These are phyloP conservation scores for Daldinia decipiens DNA, from an alignment of 495 filamentous ascomycete species.

Conservation along the genomic window DNA sequence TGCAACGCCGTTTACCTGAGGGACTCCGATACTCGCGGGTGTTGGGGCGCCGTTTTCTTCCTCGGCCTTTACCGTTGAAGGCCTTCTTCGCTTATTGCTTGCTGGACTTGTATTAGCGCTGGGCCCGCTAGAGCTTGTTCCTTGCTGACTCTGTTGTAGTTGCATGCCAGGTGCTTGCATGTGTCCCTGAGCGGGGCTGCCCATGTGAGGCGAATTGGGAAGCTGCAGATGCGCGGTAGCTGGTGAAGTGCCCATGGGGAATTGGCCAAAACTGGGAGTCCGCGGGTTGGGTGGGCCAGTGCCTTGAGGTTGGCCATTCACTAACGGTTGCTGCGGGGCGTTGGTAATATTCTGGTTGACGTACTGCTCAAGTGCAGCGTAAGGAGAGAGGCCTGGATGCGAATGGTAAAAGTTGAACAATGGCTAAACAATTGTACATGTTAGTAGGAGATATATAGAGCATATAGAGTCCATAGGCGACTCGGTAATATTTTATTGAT, in stretches of 20 bases:
- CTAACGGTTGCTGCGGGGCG: slow-evolving; percentile 37
- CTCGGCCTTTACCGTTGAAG: slow-evolving; percentile 81
- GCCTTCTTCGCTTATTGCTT: slow-evolving; percentile 77
- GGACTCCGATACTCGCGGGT: slow-evolving; percentile 51
- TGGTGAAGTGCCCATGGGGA: slow-evolving; percentile 64
- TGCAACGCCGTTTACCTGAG: slow-evolving; percentile 59
- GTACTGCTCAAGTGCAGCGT: slow-evolving; percentile 70
- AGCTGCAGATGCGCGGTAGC: slow-evolving; percentile 64
- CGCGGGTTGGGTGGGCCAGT: slow-evolving; percentile 49
- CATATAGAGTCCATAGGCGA: no score
- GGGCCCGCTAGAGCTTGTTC: slow-evolving; percentile 72
- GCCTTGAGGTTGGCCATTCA: slow-evolving; percentile 56
- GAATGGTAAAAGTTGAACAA: slow-evolving; percentile 70
- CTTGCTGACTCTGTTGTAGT: slow-evolving; percentile 77
- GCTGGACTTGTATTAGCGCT: slow-evolving; percentile 89
- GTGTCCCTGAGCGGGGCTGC: slow-evolving; percentile 66
- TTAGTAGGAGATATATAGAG: slow-evolving; percentile 16
- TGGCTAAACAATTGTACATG: slow-evolving; percentile 45
- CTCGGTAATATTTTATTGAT: no score
- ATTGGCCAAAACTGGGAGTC: slow-evolving; percentile 62
- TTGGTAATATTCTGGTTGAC: slow-evolving; percentile 55
- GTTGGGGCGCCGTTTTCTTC: slow-evolving; percentile 66
- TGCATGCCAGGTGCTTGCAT: slow-evolving; percentile 75
- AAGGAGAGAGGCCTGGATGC: slow-evolving; percentile 67
- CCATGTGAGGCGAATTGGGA: slow-evolving; percentile 69